Evolutionary conservation across 257 asterid genomes (phyloP).

Genomic region (Coffea canephora): DNA sequence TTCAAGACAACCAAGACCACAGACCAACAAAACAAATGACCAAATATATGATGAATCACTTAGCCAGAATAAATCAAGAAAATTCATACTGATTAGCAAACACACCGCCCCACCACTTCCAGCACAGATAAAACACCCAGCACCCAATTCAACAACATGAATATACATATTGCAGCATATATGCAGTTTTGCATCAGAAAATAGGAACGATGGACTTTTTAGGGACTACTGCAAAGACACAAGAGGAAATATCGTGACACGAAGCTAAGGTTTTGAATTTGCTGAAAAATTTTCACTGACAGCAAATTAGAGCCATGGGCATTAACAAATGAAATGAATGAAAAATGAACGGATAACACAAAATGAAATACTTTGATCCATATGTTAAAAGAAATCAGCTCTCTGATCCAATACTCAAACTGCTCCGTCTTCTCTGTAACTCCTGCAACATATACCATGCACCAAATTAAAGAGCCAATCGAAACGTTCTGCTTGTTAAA

Average conservation of each 20-base stretch:
- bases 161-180: background rate
- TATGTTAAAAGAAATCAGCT: constrained; percentile 3
- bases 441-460: constrained; percentile 11
- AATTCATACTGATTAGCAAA: background rate
- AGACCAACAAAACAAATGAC: background rate
- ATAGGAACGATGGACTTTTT: background rate
- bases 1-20: background rate
- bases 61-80: background rate
- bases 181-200: background rate
- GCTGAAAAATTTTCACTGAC: background rate
- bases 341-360: background rate
- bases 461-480: background rate
- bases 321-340: background rate
- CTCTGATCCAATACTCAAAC: constrained; percentile 1
- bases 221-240: background rate
- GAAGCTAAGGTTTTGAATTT: background rate
- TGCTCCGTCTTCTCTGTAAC: constrained; percentile 15
- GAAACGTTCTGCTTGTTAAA: background rate
- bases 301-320: background rate
- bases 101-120: background rate
- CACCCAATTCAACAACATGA: background rate
- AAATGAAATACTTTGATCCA: constrained; percentile 18
- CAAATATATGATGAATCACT: background rate
- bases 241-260: background rate
- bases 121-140: background rate